Percentiles rank a stretch among this genome's conserved stretches.
Conservation (phyloP, 2,329 filamentous ascomycete species). For the Aspergillus caelatus region DNA sequence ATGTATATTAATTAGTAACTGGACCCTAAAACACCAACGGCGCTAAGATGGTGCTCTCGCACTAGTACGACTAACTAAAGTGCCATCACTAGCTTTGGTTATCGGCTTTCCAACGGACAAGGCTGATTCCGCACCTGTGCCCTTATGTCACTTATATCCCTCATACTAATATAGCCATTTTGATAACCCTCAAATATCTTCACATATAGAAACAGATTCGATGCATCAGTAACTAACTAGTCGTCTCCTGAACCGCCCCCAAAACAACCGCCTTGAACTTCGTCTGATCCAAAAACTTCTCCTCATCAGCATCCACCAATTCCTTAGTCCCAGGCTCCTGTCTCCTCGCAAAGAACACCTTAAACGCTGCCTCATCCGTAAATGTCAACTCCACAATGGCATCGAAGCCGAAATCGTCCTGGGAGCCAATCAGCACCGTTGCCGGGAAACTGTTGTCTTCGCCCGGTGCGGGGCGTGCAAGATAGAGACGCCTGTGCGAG, state of each 20-base stretch:
- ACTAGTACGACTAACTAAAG: too few species aligned
- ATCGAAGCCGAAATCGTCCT: conserved; percentile 5
- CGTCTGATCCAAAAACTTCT: conserved; percentile 3
- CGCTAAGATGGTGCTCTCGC: neutral
- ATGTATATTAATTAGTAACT: neutral
- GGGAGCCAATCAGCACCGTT: neutral
- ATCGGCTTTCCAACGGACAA: neutral
- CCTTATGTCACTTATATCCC: too few species aligned
- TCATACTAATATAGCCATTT: neutral
- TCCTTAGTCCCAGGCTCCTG: neutral
- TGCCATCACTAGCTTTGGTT: neutral
- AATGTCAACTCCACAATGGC: conserved; percentile 4
- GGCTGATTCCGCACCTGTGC: too few species aligned
- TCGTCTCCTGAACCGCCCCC: neutral
- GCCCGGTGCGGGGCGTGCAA: neutral
- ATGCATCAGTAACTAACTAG: too few species aligned
- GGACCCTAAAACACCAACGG: neutral
- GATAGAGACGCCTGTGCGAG: neutral
- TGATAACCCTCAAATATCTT: neutral
- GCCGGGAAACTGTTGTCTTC: neutral
- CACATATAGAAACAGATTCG: neutral
- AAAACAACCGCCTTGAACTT: conserved; percentile 7
- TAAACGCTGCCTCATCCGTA: conserved; percentile 1
- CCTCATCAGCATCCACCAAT: conserved; percentile 4
- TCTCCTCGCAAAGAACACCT: conserved; percentile 1